phyloP scores from a whole-genome alignment of 2,329 filamentous ascomycete genomes.

The Tolypocladium tundrense region DNA sequence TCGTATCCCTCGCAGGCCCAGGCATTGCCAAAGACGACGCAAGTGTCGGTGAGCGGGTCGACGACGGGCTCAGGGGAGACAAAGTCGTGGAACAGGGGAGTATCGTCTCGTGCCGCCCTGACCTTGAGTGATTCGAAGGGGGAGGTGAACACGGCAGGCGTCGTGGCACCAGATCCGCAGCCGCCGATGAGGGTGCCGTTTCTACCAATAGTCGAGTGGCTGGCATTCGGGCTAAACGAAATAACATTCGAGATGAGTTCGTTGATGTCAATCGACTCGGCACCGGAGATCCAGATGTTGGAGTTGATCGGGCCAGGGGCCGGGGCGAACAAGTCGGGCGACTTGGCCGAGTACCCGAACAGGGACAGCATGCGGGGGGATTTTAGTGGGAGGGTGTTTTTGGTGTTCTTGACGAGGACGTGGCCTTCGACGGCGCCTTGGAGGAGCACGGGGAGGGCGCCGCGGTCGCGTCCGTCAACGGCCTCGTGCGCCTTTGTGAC shows the following conservation, averaged over 20 bases:
- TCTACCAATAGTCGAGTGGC: slow-evolving; percentile 21
- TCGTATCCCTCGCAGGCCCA: slow-evolving; percentile 66
- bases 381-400: slow-evolving; percentile 42
- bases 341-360: slow-evolving; percentile 50
- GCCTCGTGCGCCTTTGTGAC: slow-evolving; percentile 38
- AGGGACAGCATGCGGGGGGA: slow-evolving; percentile 41
- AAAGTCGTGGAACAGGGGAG: slow-evolving; percentile 51
- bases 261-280: slow-evolving; percentile 11
- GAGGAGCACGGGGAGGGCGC: slow-evolving; percentile 28
- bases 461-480: slow-evolving; percentile 43
- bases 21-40: slow-evolving; percentile 56
- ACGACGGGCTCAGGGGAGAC: slow-evolving; percentile 35
- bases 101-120: slow-evolving; percentile 43
- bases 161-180: slow-evolving; percentile 37
- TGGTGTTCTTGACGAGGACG: slow-evolving; percentile 53
- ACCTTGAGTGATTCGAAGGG: slow-evolving; percentile 45
- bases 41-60: slow-evolving; percentile 46
- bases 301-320: slow-evolving; percentile 22
- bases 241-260: background rate
- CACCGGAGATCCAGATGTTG: slow-evolving; percentile 23
- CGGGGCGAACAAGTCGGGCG: slow-evolving; percentile 32
- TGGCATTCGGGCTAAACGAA: background rate
- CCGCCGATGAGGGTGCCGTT: slow-evolving; percentile 33
- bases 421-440: slow-evolving; percentile 53
- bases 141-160: slow-evolving; percentile 35